These are phyloP conservation scores for Solanum neorickii DNA, from an alignment of 257 asterid species.

Conservation along the genomic window DNA sequence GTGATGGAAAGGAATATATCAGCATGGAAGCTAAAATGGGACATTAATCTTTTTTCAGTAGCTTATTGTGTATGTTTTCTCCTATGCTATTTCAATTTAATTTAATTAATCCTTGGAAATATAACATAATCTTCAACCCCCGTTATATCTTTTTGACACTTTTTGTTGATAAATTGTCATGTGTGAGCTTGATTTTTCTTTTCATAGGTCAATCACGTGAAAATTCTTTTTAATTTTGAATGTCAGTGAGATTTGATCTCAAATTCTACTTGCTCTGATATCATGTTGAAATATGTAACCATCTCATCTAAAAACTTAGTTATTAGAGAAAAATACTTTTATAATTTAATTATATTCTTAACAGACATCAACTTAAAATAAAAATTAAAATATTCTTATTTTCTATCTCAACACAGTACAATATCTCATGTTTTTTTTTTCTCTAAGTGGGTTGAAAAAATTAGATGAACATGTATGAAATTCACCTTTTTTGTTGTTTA, in stretches of 20 bases:
- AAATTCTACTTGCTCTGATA: not conserved
- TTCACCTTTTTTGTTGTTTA: not conserved
- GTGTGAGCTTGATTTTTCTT: accelerated
- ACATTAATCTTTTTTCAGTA: conserved; percentile 44
- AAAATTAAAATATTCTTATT: not conserved
- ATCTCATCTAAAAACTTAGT: not conserved
- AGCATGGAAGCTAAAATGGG: conserved; percentile 57
- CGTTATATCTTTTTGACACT: not conserved
- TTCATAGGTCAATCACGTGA: accelerated
- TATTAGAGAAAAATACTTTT: accelerated
- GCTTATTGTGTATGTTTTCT: conserved; percentile 47
- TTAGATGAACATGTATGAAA: not conserved
- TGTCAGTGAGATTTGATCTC: not conserved
- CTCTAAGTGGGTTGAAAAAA: not conserved
- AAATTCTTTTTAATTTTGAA: too few relatives aligned
- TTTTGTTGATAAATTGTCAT: accelerated
- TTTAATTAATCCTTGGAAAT: not conserved
- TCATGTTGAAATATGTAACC: not conserved
- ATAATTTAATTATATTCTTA: too few relatives aligned
- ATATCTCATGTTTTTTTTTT: not conserved
- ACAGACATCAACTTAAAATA: too few relatives aligned
- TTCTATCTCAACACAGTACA: not conserved
- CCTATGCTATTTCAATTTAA: not conserved
- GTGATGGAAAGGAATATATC: conserved; percentile 35
- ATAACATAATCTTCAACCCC: not conserved